phyloP scores from a whole-genome alignment of 106 monocot species.

The Chionographis japonica region DNA sequence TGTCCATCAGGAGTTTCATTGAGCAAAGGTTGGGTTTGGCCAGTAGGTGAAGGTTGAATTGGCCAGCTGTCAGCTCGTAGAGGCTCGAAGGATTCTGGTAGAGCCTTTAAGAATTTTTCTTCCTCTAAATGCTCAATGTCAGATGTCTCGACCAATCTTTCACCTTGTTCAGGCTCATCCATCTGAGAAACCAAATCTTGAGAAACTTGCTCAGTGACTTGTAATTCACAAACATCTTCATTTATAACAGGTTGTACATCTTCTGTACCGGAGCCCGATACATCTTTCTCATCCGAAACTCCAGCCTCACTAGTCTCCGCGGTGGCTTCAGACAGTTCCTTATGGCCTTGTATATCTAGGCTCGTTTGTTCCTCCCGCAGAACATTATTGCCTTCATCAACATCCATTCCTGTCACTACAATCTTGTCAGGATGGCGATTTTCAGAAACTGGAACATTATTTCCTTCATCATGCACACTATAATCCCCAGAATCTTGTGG shows the following conservation, averaged over 20 bases:
- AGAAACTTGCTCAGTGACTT: conserved; percentile 5
- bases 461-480: too few species aligned
- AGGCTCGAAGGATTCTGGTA: conserved; percentile 5
- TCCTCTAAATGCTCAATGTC: not conserved
- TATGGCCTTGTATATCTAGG: conserved; percentile 6
- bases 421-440: not conserved
- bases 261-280: conserved; percentile 6
- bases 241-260: not conserved
- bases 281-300: conserved; percentile 11
- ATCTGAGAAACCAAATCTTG: not conserved
- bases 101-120: not conserved
- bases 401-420: not conserved
- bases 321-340: conserved; percentile 6
- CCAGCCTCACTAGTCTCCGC: not conserved
- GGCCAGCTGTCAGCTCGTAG: conserved; percentile 1
- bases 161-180: conserved; percentile 9
- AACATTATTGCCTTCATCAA: not conserved
- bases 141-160: conserved; percentile 1
- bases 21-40: not conserved
- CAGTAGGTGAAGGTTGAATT: conserved; percentile 8
- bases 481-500: too few species aligned
- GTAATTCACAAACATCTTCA: not conserved
- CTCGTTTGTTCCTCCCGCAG: conserved; percentile 7
- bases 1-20: conserved; percentile 2
- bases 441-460: too few species aligned